Evolutionary conservation across 768 basidiomycete genomes (phyloP), one percentile per base, ranked within the genome.

Genomic region (Lactifluus hygrophoroides): DNA sequence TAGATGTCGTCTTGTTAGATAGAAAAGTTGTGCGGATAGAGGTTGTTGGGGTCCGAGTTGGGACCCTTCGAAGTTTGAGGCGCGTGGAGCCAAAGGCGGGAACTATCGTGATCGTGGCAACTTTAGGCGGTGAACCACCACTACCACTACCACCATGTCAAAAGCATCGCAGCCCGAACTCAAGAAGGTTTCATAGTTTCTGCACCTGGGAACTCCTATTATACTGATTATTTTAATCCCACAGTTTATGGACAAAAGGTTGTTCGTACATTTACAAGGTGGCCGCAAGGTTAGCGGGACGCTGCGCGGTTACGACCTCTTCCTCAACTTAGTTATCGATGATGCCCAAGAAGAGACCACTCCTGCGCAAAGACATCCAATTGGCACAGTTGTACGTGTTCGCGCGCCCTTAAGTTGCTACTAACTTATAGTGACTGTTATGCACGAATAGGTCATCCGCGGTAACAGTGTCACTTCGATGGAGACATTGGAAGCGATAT

Each of bases 171-270:
- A 96, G 73, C 95, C 95, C 60, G 95, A 98, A 72, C 80, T 98
- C 60, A 98, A 96, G 81, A 98, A 95, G 85, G 95, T 94, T n/a
- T n/a, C 64, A 10, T 32, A 98, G 90, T 99, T 96, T 70, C 97
- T 99, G 94, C 96, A 99, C 81, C n/a, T n/a, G n/a, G n/a, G n/a
- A n/a, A n/a, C n/a, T n/a, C n/a, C n/a, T n/a, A n/a, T n/a, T n/a
- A n/a, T n/a, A n/a, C n/a, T n/a, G n/a, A n/a, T n/a, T n/a, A n/a
- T n/a, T n/a, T n/a, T n/a, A n/a, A n/a, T n/a, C n/a, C n/a, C n/a
- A 10, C 10, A 98, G 90, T 99, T 96, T 70, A 98, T 99, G 94
- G 96, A 99, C 81, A 95, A 97, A 77, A 90, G 88, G 68, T 76
- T 98, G 65, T 94, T 94, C 73, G 78, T 99, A 67, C 84, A 95